Evolutionary conservation across 2,329 filamentous ascomycete genomes (phyloP).

Genomic region (Penicillium sclerotiorum): DNA sequence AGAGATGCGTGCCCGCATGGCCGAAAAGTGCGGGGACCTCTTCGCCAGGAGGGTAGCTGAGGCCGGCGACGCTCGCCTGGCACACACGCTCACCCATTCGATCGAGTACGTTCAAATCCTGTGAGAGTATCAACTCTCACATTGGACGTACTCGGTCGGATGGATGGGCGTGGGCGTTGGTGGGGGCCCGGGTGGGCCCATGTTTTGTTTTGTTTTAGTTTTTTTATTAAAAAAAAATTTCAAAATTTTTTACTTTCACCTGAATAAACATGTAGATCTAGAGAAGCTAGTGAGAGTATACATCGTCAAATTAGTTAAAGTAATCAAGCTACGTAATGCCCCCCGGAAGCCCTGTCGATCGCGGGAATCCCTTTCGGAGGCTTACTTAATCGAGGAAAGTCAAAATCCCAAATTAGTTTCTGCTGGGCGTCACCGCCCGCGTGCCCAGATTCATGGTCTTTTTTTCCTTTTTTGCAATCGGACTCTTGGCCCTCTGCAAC

Average conservation of each 20-base stretch:
- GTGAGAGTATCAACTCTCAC: background rate
- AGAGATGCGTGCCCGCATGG: constrained; percentile 41
- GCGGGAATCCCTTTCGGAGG: background rate
- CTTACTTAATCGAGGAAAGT: background rate
- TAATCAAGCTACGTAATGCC: no score
- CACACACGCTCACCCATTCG: constrained; percentile 42
- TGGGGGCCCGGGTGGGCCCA: no score
- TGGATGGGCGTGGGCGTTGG: no score
- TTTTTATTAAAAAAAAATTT: background rate
- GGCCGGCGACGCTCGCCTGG: constrained; percentile 43
- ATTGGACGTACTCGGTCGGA: no score
- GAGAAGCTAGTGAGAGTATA: no score
- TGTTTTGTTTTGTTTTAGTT: background rate
- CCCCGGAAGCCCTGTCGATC: constrained; percentile 7
- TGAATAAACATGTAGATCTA: no score
- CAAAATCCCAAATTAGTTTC: constrained; percentile 2
- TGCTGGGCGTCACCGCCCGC: constrained; percentile 5
- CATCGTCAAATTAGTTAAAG: no score
- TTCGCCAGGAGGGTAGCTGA: constrained; percentile 46
- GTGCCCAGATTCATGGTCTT: constrained; percentile 2
- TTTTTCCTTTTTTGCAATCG: background rate
- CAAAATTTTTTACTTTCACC: no score
- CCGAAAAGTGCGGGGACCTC: constrained; percentile 45
- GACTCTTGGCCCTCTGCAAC: constrained; percentile 3
- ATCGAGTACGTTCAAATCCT: no score